phyloP scores from a whole-genome alignment of 2,329 filamentous ascomycete species.

The Penicillium nordicum region DNA sequence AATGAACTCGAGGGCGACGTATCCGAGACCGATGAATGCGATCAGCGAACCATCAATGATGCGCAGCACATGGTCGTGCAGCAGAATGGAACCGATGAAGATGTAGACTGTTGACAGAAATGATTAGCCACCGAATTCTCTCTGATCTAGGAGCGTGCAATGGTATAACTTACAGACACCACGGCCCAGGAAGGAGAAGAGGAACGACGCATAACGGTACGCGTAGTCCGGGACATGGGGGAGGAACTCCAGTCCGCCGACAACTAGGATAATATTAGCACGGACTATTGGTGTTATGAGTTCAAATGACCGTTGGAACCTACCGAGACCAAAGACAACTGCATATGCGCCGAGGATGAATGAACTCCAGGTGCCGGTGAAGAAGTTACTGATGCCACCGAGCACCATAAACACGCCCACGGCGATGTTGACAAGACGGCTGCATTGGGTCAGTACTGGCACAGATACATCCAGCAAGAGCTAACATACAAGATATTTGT shows the following conservation, averaged over 20 bases:
- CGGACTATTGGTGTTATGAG: constrained; percentile 12
- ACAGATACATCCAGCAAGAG: background rate
- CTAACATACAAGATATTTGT: constrained; percentile 60
- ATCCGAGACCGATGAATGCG: constrained; percentile 73
- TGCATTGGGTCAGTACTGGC: constrained; percentile 40
- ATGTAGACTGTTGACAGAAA: constrained; percentile 72
- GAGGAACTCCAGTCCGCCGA: constrained; percentile 77
- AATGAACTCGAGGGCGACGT: constrained; percentile 71
- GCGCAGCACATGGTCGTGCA: constrained; percentile 64
- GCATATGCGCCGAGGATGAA: constrained; percentile 83
- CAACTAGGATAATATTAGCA: constrained; percentile 47
- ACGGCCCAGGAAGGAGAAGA: constrained; percentile 95
- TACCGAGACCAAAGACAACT: constrained; percentile 84
- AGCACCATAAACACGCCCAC: constrained; percentile 84
- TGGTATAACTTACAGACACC: constrained; percentile 74
- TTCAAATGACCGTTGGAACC: constrained; percentile 29
- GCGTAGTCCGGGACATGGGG: constrained; percentile 82
- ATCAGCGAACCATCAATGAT: constrained; percentile 75
- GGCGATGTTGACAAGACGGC: constrained; percentile 90
- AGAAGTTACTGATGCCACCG: constrained; percentile 62
- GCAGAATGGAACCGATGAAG: constrained; percentile 83
- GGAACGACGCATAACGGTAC: constrained; percentile 90
- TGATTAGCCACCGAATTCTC: constrained; percentile 1
- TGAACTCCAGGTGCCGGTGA: constrained; percentile 49
- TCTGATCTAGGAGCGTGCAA: background rate